These are phyloP conservation scores for Erodium chrysanthum DNA, from an alignment of 441 rosid genomes.

Conservation along the genomic window DNA sequence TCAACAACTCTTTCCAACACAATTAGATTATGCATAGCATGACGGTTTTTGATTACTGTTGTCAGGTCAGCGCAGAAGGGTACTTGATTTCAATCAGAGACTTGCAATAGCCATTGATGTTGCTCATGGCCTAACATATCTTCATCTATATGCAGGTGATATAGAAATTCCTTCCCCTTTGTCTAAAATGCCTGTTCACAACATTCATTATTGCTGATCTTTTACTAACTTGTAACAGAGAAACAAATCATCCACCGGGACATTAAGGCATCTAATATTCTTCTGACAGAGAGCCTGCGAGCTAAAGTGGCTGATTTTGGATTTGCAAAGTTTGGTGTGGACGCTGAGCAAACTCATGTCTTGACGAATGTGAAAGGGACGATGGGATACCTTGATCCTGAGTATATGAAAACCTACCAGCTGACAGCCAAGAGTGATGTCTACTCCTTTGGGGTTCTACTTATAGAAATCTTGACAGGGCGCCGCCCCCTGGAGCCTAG, in stretches of 20 bases:
- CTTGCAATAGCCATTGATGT: conserved; percentile 82
- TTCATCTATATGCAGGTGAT: conserved; percentile 80
- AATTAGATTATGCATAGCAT: conserved; percentile 8
- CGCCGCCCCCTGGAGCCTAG: conserved; percentile 81
- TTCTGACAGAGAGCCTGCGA: conserved; percentile 74
- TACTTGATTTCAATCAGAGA: conserved; percentile 78
- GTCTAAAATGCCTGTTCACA: conserved; percentile 5
- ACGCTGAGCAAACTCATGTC: conserved; percentile 59
- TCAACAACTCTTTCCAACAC: conserved; percentile 4
- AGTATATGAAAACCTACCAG: conserved; percentile 84
- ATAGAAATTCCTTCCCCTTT: no score
- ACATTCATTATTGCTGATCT: background rate
- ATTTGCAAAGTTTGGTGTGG: conserved; percentile 71
- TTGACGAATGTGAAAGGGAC: conserved; percentile 90
- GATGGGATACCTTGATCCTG: conserved; percentile 90
- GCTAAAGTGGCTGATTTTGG: conserved; percentile 96
- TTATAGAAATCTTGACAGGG: conserved; percentile 79
- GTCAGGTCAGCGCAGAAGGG: conserved; percentile 57
- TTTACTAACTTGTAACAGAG: conserved; percentile 33
- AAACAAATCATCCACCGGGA: conserved; percentile 90
- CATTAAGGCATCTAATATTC: conserved; percentile 87
- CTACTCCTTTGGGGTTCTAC: conserved; percentile 76
- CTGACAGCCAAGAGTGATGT: conserved; percentile 92
- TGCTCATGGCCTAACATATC: conserved; percentile 89
- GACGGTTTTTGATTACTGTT: conserved; percentile 1